Percentiles rank a stretch among this genome's conserved stretches.
Evolutionary conservation across 106 monocot genomes (phyloP).

Genomic region (Allium fistulosum): DNA sequence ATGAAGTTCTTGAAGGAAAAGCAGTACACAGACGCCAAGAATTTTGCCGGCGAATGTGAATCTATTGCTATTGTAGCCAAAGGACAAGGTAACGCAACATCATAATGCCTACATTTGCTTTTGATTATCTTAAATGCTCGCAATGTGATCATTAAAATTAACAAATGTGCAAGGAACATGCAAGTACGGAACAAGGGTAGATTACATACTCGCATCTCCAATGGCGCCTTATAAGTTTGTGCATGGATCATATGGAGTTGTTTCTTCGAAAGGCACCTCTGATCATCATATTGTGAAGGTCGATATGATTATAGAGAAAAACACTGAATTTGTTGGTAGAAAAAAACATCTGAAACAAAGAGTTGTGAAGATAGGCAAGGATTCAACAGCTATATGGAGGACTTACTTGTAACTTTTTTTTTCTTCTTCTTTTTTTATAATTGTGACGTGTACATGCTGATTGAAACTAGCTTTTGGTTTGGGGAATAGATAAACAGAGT

Average conservation of each 20-base stretch:
- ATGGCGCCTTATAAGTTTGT: constrained; percentile 58
- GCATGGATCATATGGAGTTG: constrained; percentile 67
- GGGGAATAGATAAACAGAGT: not conserved
- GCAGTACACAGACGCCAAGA: constrained; percentile 72
- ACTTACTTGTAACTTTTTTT: constrained; percentile 1
- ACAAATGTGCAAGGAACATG: constrained; percentile 88
- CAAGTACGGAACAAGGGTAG: constrained; percentile 79
- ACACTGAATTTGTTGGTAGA: not conserved
- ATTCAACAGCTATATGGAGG: constrained; percentile 40
- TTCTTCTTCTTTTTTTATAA: not conserved
- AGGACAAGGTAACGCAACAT: constrained; percentile 62
- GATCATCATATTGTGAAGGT: constrained; percentile 80
- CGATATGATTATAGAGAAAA: constrained; percentile 31
- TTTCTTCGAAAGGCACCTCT: constrained; percentile 78
- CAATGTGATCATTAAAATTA: not conserved
- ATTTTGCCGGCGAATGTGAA: constrained; percentile 78
- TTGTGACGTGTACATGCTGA: not conserved
- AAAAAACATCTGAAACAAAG: constrained; percentile 17
- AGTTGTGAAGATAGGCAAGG: constrained; percentile 37
- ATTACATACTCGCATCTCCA: constrained; percentile 75
- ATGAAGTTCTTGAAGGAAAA: constrained; percentile 70
- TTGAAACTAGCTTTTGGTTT: not conserved
- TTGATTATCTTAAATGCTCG: too few species aligned
- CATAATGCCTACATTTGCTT: too few species aligned
- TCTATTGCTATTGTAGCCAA: constrained; percentile 80